Base-by-base conservation (phyloP, 306 rosid species). In the Cucumis cinereus region DNA sequence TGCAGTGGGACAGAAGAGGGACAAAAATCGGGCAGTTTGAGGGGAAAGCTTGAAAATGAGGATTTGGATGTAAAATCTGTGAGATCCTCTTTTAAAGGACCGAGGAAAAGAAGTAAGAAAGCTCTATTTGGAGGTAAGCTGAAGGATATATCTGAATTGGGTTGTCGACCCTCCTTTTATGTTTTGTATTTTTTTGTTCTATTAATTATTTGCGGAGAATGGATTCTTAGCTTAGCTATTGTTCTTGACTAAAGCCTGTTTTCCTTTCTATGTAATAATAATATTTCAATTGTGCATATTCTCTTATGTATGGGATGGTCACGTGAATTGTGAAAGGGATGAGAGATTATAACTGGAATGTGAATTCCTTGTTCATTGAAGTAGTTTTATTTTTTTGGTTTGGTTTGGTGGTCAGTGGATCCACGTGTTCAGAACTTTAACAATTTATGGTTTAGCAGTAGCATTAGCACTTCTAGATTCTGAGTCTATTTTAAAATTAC, bases 1-100 rank as follows among this genome's bases (percentile, higher is more conserved):
- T 88, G 86, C 73, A 89, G 91, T 85, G 95, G 93, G 82, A 89
- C 95, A 43, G 95, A 89, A 80, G 91, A 86, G 75, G 90, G 88
- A 77, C 88, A 88, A 49, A 87, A 74, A 36, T 55, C 64, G 12
- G 79, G 76, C 83, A 80, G 86, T 81, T 62, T 79, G 80, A 87
- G 89, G 80, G 84, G 88, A 63, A 83, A 81, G 47, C 66, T 82
- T 69, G 85, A 85, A 81, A 73, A 75, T 84, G 88, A 79, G 81
- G 83, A 85, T 84, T 73, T 79, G 14, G 81, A 82, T 79, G 84
- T 73, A 36, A 85, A 88, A 83, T 63, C 60, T 63, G 81, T 79
- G 28, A 85, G 87, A 77, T 79, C 90, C 77, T 83, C 88, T 78
- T 79, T 77, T 53, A 91, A 86, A 82, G 87, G 88, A 77, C 70